phyloP scores from a whole-genome alignment of 1,284 basidiomycete genomes.

The Golubevia sp. region DNA sequence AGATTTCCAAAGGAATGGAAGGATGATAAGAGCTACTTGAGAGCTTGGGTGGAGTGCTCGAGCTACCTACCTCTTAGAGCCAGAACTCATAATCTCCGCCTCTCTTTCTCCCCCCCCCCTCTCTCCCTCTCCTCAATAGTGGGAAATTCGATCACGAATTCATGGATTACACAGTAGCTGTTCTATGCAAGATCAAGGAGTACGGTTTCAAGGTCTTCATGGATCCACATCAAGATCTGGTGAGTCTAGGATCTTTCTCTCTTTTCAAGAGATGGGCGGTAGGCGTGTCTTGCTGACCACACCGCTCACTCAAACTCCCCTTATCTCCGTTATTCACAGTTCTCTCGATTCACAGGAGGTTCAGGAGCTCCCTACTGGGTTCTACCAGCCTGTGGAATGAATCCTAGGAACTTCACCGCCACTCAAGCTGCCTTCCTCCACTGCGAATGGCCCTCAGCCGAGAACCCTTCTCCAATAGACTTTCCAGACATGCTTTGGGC shows the following conservation, averaged over 20 bases:
- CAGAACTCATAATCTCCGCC: too few relatives aligned
- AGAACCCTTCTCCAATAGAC: constrained; percentile 24
- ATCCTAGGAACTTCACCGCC: constrained; percentile 32
- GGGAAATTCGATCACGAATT: constrained; percentile 40
- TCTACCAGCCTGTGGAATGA: constrained; percentile 41
- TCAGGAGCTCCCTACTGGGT: constrained; percentile 53
- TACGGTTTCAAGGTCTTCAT: constrained; percentile 52
- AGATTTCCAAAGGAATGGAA: too few relatives aligned
- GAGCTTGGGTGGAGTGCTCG: too few relatives aligned
- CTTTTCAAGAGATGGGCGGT: not conserved
- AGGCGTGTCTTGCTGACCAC: not conserved
- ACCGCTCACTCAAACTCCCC: not conserved
- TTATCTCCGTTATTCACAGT: constrained; percentile 8
- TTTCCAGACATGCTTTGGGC: constrained; percentile 55
- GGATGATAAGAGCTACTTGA: too few relatives aligned
- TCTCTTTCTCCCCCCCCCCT: not conserved
- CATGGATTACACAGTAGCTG: constrained; percentile 44
- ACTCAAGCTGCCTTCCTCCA: constrained; percentile 52
- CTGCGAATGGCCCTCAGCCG: constrained; percentile 37
- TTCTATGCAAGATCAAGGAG: constrained; percentile 46
- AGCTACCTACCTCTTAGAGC: too few relatives aligned
- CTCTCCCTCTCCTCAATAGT: constrained; percentile 3
- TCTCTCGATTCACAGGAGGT: constrained; percentile 51
- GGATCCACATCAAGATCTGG: constrained; percentile 56
- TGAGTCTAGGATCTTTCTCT: constrained; percentile 1